Conservation (phyloP, 2,329 filamentous ascomycete species). For the Sporothrix inflata region DNA sequence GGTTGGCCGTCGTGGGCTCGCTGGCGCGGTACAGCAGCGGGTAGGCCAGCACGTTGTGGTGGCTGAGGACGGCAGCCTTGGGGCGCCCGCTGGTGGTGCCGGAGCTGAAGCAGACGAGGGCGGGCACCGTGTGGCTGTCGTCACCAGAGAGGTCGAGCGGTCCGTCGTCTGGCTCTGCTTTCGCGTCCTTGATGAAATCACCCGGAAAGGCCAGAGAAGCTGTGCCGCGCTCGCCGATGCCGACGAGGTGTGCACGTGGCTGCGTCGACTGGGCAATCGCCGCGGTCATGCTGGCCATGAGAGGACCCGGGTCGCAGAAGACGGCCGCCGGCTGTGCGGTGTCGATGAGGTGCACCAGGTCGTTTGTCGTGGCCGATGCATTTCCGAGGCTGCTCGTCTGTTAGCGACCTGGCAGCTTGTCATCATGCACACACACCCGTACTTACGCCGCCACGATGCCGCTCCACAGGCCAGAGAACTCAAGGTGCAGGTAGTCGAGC, state of each 20-base stretch:
- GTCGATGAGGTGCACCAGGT: constrained; percentile 15
- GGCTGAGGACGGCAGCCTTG: constrained; percentile 23
- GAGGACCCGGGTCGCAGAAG: not conserved
- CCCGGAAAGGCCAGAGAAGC: not conserved
- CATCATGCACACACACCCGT: too few relatives aligned
- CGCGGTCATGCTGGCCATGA: not conserved
- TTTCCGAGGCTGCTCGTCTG: constrained; percentile 8
- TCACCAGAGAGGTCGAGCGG: not conserved
- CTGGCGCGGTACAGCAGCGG: not conserved
- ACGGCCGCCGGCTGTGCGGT: constrained; percentile 6
- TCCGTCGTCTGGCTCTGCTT: not conserved
- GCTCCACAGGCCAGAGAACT: not conserved
- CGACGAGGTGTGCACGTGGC: not conserved
- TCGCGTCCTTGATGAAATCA: not conserved
- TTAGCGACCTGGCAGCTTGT: too few relatives aligned
- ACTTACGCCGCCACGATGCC: constrained; percentile 21
- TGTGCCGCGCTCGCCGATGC: not conserved
- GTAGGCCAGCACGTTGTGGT: constrained; percentile 19
- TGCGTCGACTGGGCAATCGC: not conserved
- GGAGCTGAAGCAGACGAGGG: constrained; percentile 22
- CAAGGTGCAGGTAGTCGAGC: constrained; percentile 11
- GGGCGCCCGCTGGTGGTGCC: constrained; percentile 20
- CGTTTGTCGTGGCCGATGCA: not conserved
- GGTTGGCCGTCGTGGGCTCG: constrained; percentile 7
- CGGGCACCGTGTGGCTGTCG: constrained; percentile 5